Conservation (phyloP, 495 filamentous ascomycete genomes). For the Friedmanniomyces simplex region DNA sequence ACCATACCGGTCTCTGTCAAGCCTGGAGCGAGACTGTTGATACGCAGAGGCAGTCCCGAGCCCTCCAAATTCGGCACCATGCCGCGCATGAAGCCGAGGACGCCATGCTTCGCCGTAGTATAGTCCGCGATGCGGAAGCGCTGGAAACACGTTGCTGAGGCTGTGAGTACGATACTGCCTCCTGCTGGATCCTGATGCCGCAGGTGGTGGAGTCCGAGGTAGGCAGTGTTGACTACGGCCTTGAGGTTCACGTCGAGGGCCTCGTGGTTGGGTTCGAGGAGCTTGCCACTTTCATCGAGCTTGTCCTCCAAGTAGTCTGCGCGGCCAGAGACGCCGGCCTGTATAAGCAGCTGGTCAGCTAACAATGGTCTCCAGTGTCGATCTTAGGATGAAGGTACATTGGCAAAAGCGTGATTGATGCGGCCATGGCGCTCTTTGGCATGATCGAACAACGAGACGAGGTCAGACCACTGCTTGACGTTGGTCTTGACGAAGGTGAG, state of each 20-base stretch:
- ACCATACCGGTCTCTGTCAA: conserved; percentile 26
- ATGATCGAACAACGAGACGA: conserved; percentile 21
- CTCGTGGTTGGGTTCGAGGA: conserved; percentile 21
- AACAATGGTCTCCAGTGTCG: no score
- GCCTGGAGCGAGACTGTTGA: conserved; percentile 25
- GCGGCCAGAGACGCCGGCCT: conserved; percentile 27
- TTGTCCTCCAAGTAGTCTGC: conserved; percentile 24
- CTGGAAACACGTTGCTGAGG: conserved; percentile 21
- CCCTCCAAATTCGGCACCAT: conserved; percentile 19
- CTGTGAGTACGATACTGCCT: conserved; percentile 26
- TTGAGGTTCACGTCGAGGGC: conserved; percentile 27
- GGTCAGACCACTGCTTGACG: conserved; percentile 21
- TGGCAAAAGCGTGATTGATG: conserved; percentile 30
- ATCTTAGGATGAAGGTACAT: no score
- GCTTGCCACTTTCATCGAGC: conserved; percentile 17
- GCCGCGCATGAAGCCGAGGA: conserved; percentile 22
- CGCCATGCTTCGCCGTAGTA: conserved; percentile 24
- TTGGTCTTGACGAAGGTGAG: conserved; percentile 24
- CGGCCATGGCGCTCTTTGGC: conserved; percentile 20
- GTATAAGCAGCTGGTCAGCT: background rate
- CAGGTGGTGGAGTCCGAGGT: conserved; percentile 28
- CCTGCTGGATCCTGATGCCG: conserved; percentile 10
- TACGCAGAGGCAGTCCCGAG: conserved; percentile 20
- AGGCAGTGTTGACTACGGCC: conserved; percentile 25
- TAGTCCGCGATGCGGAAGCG: conserved; percentile 21